Evolutionary conservation across 768 basidiomycete genomes (phyloP).

Genomic region (Suillus hirtellus): DNA sequence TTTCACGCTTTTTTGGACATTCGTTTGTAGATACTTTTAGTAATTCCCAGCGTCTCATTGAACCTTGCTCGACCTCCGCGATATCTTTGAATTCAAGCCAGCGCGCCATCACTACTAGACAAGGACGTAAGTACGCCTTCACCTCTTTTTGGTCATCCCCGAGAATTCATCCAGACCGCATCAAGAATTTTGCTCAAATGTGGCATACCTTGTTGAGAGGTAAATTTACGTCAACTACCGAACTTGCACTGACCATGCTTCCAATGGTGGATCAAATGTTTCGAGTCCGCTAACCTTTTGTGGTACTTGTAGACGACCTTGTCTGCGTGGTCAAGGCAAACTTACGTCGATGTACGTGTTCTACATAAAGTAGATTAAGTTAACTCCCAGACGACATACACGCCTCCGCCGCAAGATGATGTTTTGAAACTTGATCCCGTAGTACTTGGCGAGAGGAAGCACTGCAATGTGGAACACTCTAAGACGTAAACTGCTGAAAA

Average conservation of each 20-base stretch:
- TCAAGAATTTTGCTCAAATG: conserved; percentile 20
- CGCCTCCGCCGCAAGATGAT: not conserved
- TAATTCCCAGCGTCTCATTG: conserved; percentile 15
- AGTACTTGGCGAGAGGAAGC: no score
- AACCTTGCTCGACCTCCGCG: conserved; percentile 16
- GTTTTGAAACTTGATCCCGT: no score
- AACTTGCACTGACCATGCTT: no score
- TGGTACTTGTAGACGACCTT: conserved; percentile 20
- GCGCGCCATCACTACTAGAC: conserved; percentile 27
- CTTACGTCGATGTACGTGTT: conserved; percentile 1
- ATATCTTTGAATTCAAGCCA: conserved; percentile 10
- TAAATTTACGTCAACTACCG: not conserved
- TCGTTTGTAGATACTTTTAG: conserved; percentile 37
- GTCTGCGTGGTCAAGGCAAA: conserved; percentile 13
- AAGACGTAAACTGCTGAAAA: no score
- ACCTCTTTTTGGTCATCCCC: conserved; percentile 11
- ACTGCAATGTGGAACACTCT: no score
- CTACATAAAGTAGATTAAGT: not conserved
- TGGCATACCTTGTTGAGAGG: conserved; percentile 23
- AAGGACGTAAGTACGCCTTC: conserved; percentile 18
- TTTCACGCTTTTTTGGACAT: conserved; percentile 34
- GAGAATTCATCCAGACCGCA: not conserved
- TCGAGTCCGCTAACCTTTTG: conserved; percentile 7
- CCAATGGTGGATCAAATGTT: no score
- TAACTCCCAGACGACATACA: not conserved